These are phyloP conservation scores for Oryza rufipogon DNA, from an alignment of 176 grass and related monocot genomes.

Conservation along the genomic window DNA sequence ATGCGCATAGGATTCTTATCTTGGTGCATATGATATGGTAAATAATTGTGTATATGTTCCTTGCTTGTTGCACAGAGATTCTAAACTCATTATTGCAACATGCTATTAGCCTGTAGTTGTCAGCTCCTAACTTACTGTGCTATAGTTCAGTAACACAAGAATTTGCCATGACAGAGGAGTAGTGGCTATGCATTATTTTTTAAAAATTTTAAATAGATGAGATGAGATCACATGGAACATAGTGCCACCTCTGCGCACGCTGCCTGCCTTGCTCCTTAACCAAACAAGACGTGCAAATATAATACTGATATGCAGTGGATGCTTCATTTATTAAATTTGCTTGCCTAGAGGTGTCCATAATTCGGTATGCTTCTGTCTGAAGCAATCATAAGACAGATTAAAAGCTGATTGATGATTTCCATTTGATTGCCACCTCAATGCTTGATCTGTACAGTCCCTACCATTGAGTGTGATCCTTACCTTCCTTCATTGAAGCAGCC, in stretches of 20 bases:
- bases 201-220: constrained; percentile 17
- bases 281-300: constrained; percentile 48
- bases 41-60: constrained; percentile 26
- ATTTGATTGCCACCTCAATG: constrained; percentile 7
- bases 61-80: constrained; percentile 40
- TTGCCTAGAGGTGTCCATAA: constrained; percentile 28
- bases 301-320: constrained; percentile 32
- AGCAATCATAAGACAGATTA: constrained; percentile 40
- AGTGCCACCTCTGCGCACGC: constrained; percentile 37
- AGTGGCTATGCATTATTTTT: constrained; percentile 14
- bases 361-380: constrained; percentile 48
- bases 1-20: constrained; percentile 40
- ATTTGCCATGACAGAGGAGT: constrained; percentile 6
- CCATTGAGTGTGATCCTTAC: not conserved
- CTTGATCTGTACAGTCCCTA: constrained; percentile 14
- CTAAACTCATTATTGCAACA: constrained; percentile 14
- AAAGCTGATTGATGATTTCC: constrained; percentile 2
- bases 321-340: constrained; percentile 25
- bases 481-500: constrained; percentile 16
- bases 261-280: constrained; percentile 31
- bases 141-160: not conserved
- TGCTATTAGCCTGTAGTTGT: constrained; percentile 17
- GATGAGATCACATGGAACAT: constrained; percentile 42
- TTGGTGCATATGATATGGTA: constrained; percentile 31
- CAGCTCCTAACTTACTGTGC: constrained; percentile 11